Percentiles rank a stretch among this genome's conserved stretches.
These are phyloP conservation scores for Apiospora sp. DNA, from an alignment of 2,329 filamentous ascomycete species.

Conservation along the genomic window DNA sequence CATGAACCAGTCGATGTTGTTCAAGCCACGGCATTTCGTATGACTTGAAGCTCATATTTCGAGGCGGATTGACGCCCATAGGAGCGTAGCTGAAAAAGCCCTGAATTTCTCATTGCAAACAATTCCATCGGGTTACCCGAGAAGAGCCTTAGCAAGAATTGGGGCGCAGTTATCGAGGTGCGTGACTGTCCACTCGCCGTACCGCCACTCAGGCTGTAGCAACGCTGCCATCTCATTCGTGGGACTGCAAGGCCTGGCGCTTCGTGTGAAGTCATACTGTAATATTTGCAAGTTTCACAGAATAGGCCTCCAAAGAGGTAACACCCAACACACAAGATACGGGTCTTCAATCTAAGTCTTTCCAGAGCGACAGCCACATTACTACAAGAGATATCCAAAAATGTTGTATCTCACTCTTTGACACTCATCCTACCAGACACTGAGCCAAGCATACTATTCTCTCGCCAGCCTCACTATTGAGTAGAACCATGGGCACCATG, in stretches of 20 bases:
- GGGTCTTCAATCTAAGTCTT: neutral
- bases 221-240: neutral
- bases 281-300: neutral
- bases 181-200: neutral
- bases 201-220: neutral
- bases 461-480: neutral
- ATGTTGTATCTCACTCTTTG: neutral
- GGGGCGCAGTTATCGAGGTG: neutral
- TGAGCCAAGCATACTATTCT: neutral
- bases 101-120: neutral
- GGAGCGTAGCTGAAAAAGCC: neutral
- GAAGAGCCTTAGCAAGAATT: neutral
- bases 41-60: neutral
- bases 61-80: neutral
- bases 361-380: neutral
- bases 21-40: neutral
- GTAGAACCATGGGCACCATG: neutral
- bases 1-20: neutral
- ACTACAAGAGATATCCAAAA: neutral
- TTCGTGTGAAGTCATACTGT: neutral
- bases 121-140: neutral
- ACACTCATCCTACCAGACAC: neutral
- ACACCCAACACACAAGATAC: neutral
- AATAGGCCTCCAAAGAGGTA: neutral
- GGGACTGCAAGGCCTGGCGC: neutral